Evolutionary conservation across 2,329 filamentous ascomycete species (phyloP).

Genomic region (Fusarium lateritium): DNA sequence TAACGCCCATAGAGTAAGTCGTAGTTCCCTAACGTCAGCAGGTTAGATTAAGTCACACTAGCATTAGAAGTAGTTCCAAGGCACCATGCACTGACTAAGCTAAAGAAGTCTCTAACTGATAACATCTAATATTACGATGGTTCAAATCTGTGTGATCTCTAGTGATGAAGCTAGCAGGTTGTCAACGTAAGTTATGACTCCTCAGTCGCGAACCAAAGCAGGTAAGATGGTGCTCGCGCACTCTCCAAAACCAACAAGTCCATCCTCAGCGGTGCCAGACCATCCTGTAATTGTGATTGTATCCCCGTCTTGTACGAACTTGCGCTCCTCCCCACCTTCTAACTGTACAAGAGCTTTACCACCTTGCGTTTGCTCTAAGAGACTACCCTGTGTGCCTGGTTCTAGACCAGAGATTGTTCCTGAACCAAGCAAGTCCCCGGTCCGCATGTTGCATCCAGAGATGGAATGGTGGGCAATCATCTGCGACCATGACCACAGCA

Average conservation of each 20-base stretch:
- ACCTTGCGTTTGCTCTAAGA: slow-evolving; percentile 79
- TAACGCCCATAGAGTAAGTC: no score
- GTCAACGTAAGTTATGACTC: no score
- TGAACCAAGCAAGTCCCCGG: slow-evolving; percentile 82
- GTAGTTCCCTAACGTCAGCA: no score
- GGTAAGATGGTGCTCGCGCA: slow-evolving; percentile 28
- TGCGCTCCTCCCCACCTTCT: slow-evolving; percentile 68
- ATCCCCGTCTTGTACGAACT: slow-evolving; percentile 44
- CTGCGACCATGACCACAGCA: slow-evolving; percentile 86
- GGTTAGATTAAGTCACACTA: no score
- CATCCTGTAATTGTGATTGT: slow-evolving; percentile 40
- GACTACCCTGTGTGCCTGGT: slow-evolving; percentile 74
- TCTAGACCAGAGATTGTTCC: slow-evolving; percentile 80
- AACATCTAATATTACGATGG: no score
- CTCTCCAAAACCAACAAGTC: slow-evolving; percentile 41
- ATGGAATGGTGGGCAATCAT: slow-evolving; percentile 88
- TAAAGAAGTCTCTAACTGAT: no score
- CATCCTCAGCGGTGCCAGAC: slow-evolving; percentile 27
- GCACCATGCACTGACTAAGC: no score
- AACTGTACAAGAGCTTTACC: slow-evolving; percentile 76
- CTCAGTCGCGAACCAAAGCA: background rate
- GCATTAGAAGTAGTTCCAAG: no score
- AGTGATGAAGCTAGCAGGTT: no score
- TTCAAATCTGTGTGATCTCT: no score
- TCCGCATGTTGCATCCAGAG: slow-evolving; percentile 80